Conservation (phyloP, 768 basidiomycete genomes). For the Lactifluus hygrophoroides region DNA sequence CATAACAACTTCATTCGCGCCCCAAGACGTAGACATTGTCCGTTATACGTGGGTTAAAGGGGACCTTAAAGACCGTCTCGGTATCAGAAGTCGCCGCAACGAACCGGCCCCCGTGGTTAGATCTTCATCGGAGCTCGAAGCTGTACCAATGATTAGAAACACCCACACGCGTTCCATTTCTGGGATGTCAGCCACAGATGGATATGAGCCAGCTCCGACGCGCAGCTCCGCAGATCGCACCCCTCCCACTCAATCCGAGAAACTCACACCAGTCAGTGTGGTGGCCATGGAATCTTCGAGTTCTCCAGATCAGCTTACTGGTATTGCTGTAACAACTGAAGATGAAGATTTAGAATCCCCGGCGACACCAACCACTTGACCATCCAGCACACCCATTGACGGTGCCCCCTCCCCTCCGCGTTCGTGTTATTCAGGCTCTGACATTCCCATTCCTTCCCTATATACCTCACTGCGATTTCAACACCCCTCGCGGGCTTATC, state of each 20-base stretch:
- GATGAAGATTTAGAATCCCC: neutral
- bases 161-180: constrained; percentile 58
- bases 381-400: constrained; percentile 21
- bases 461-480: constrained; percentile 33
- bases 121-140: constrained; percentile 41
- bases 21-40: constrained; percentile 83
- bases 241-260: neutral
- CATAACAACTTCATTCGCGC: constrained; percentile 57
- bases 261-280: neutral
- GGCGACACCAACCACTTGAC: constrained; percentile 7
- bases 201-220: constrained; percentile 42
- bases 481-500: constrained; percentile 25
- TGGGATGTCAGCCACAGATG: constrained; percentile 40
- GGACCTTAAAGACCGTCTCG: constrained; percentile 73
- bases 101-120: constrained; percentile 13
- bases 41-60: constrained; percentile 88
- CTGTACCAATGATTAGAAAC: constrained; percentile 62
- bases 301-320: neutral
- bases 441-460: constrained; percentile 49
- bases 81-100: constrained; percentile 53
- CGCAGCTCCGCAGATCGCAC: constrained; percentile 26
- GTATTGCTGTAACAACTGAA: neutral
- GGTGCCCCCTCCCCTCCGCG: constrained; percentile 6
- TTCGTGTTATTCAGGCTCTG: constrained; percentile 54
- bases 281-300: neutral